Evolutionary conservation across 139 green algal species (phyloP).

Genomic region (Chlorella ohadii): DNA sequence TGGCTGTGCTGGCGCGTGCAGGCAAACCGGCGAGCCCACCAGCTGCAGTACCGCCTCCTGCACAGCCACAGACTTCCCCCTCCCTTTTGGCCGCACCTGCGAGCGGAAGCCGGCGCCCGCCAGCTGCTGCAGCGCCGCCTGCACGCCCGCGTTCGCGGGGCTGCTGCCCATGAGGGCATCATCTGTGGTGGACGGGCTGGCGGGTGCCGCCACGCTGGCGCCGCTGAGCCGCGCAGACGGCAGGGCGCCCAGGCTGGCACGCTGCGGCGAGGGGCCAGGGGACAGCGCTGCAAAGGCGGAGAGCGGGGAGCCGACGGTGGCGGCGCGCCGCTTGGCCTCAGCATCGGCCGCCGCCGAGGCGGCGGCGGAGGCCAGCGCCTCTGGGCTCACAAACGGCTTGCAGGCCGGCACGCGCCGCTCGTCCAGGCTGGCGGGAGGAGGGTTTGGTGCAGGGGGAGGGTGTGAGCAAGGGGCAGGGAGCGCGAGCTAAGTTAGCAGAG

Average conservation of each 20-base stretch:
- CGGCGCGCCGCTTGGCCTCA: conserved; percentile 26
- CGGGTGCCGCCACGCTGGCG: not conserved
- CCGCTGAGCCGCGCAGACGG: not conserved
- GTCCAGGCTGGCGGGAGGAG: conserved; percentile 44
- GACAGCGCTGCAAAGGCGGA: not conserved
- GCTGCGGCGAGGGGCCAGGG: conserved; percentile 1
- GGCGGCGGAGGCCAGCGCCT: conserved; percentile 51
- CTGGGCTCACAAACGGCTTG: conserved; percentile 66
- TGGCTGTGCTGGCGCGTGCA: too few relatives aligned
- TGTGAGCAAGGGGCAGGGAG: not conserved
- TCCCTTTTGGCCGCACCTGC: not conserved
- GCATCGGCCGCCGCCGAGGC: conserved; percentile 28
- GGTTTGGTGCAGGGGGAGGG: not conserved
- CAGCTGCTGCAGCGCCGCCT: conserved; percentile 38
- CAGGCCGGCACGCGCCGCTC: conserved; percentile 77
- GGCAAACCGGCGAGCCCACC: not conserved
- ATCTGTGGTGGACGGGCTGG: not conserved
- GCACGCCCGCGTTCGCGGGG: not conserved
- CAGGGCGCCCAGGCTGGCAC: not conserved
- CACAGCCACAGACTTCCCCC: too few relatives aligned
- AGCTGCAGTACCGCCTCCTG: conserved; percentile 36
- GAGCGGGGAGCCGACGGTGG: conserved; percentile 21
- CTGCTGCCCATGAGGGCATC: not conserved
- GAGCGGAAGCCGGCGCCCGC: conserved; percentile 34
- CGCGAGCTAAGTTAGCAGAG: not conserved